Percentiles rank a stretch among this genome's conserved stretches.
These are phyloP conservation scores for Pythium dissimile DNA, from an alignment of 352 stramenopile species.

Conservation along the genomic window DNA sequence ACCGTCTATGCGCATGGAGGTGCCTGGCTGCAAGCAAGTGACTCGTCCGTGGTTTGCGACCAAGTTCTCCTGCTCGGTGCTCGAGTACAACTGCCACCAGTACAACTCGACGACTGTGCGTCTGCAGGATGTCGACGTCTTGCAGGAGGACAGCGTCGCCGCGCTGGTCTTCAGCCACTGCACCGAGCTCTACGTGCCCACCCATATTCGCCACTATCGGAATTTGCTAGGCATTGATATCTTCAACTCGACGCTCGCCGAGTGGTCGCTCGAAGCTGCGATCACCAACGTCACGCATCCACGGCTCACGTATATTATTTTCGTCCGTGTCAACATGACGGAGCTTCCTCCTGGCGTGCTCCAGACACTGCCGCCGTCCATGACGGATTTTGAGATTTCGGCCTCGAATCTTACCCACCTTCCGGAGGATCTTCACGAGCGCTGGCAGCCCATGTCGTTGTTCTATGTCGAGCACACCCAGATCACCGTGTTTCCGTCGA, in stretches of 20 bases:
- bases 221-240: slow-evolving; percentile 34
- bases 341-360: slow-evolving; percentile 19
- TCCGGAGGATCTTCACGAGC: slow-evolving; percentile 10
- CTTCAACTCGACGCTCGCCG: slow-evolving; percentile 29
- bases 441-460: slow-evolving; percentile 18
- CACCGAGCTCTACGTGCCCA: slow-evolving; percentile 12
- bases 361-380: slow-evolving; percentile 11
- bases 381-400: slow-evolving; percentile 27
- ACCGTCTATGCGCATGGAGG: neutral
- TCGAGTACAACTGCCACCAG: slow-evolving; percentile 26
- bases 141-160: slow-evolving; percentile 10
- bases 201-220: slow-evolving; percentile 17
- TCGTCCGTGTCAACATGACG: slow-evolving; percentile 32
- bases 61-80: slow-evolving; percentile 20
- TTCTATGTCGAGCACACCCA: slow-evolving; percentile 24
- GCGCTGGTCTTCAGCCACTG: slow-evolving; percentile 30
- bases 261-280: slow-evolving; percentile 21
- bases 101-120: neutral
- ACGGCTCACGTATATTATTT: slow-evolving; percentile 21
- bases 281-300: slow-evolving; percentile 15
- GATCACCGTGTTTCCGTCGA: slow-evolving; percentile 12
- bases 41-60: slow-evolving; percentile 19
- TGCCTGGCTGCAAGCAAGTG: slow-evolving; percentile 5
- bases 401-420: slow-evolving; percentile 22
- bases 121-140: slow-evolving; percentile 1